Evolutionary conservation across 2,329 filamentous ascomycete species (phyloP), one percentile per base, ranked within the genome.

Genomic region (Neobulgaria alba): DNA sequence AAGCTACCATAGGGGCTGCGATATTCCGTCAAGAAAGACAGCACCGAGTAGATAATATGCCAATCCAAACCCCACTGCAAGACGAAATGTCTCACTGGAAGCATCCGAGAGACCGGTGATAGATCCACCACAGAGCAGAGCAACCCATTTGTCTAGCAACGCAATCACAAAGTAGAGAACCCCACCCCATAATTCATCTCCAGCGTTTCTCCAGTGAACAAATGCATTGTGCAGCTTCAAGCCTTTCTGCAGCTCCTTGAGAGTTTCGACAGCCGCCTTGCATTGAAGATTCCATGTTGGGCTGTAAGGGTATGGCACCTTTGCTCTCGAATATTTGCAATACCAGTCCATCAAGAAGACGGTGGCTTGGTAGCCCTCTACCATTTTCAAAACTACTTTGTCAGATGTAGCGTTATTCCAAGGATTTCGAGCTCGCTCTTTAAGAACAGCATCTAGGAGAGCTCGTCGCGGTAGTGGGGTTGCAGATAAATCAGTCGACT

Each of bases 281-380:
- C 37, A 42, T 12, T 48, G 46, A 18, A 48, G 41, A 31, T 48
- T 48, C 71, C 71, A 75, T 1, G 67, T 69, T 3, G 71, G 71
- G 41, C 67, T 73, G 50, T 67, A 74, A 0, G 69, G 68, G 41
- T 73, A 69, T 1, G 72, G 71, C 31, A 65, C 58, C 29, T 66
- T 66, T 1, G 67, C 65, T 45, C 72, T 63, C 8, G 67, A 63
- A 50, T 72, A 62, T 34, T 67, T 61, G 52, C 68, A 69, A 45
- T 75, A 73, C 71, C 71, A 73, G 18, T 52, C 45, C 4, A 52
- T 19, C 18, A 52, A 26, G 26, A 52, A 52, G 3, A 40, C 15
- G 10, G 55, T 59, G 3, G 57, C 45, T 29, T 51, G 43, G 36
- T 57, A 75, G 37, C 72, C 71, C 4, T 61, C 58, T 5, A 70